phyloP scores from a whole-genome alignment of 2,329 filamentous ascomycete genomes.

The Magnaporthiopsis incrustans region DNA sequence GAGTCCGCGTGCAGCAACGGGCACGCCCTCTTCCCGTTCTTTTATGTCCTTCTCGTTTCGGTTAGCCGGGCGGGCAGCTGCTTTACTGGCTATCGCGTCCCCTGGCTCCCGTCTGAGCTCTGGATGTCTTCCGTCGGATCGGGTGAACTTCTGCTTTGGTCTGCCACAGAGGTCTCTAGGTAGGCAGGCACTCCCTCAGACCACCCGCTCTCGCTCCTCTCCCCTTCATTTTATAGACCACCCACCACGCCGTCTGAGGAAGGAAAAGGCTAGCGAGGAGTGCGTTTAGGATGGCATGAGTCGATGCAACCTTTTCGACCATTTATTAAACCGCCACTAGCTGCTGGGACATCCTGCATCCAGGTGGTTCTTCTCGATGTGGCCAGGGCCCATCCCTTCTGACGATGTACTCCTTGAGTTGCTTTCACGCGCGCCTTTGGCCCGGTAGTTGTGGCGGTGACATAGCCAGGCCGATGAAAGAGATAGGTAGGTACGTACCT shows the following conservation, averaged over 20 bases:
- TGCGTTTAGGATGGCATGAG: background rate
- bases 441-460: background rate
- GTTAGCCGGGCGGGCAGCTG: background rate
- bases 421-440: background rate
- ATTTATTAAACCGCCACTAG: background rate
- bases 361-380: background rate
- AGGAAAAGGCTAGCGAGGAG: background rate
- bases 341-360: background rate
- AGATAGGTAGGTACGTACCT: too few species aligned
- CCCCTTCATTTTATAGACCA: background rate
- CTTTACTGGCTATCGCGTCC: background rate
- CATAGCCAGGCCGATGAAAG: background rate
- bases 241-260: background rate
- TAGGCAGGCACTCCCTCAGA: background rate
- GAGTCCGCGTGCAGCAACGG: background rate
- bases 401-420: background rate
- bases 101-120: background rate
- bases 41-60: background rate
- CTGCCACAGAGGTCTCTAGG: background rate
- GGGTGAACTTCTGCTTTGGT: background rate
- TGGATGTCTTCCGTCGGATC: background rate
- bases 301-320: background rate
- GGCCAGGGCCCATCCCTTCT: background rate
- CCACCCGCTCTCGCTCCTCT: background rate
- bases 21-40: background rate